Evolutionary conservation across 495 filamentous ascomycete genomes (phyloP).

Genomic region (Tuber magnatum): DNA sequence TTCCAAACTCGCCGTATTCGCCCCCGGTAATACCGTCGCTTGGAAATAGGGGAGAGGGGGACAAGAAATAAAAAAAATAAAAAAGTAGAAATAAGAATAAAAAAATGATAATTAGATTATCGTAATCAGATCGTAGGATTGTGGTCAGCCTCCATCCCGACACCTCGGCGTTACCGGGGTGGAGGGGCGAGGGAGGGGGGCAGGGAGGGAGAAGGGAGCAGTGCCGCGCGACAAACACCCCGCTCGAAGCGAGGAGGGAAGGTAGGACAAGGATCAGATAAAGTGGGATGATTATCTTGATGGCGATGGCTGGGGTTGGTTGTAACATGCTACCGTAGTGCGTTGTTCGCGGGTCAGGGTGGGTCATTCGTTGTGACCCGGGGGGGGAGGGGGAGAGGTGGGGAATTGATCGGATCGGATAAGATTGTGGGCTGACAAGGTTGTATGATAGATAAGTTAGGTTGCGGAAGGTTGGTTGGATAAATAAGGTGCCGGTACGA

Average conservation of each 20-base stretch:
- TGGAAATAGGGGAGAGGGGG: background rate
- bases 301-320: background rate
- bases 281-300: background rate
- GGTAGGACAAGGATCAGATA: background rate
- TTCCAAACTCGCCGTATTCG: background rate
- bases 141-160: background rate
- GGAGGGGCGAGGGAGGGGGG: background rate
- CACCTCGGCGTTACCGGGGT: background rate
- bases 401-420: background rate
- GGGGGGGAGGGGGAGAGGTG: no score
- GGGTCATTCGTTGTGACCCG: background rate
- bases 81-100: background rate
- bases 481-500: no score
- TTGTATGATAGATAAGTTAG: background rate
- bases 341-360: background rate
- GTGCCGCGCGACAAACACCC: background rate
- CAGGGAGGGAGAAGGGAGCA: background rate
- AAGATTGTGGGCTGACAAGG: background rate
- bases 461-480: background rate
- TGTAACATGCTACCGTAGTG: no score
- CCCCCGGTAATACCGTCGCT: background rate
- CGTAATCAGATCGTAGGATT: conserved; percentile 37
- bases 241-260: background rate
- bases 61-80: background rate
- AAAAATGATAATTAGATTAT: conserved; percentile 20